These are phyloP conservation scores for Peniophora sp. DNA, from an alignment of 1,284 basidiomycete genomes.

Conservation along the genomic window DNA sequence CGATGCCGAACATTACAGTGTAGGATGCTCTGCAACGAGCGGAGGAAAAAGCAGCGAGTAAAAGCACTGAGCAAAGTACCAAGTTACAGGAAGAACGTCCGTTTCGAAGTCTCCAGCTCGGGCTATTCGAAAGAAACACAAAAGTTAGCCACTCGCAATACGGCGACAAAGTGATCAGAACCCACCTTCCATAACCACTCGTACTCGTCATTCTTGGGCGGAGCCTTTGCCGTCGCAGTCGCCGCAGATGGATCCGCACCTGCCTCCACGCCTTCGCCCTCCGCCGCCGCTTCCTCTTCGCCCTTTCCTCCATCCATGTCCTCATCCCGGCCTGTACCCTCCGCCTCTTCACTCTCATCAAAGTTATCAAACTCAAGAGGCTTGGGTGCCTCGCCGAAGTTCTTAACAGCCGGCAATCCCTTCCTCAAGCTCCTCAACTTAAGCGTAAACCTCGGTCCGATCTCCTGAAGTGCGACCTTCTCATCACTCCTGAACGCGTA, in stretches of 20 bases:
- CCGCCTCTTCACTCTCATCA: constrained; percentile 17
- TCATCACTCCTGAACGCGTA: constrained; percentile 44
- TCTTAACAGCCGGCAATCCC: constrained; percentile 76
- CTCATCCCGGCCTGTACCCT: too few relatives aligned
- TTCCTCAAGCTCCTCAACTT: constrained; percentile 89
- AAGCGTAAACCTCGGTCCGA: constrained; percentile 94
- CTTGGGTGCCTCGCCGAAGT: constrained; percentile 51
- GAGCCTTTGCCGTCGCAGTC: constrained; percentile 20
- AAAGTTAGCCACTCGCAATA: constrained; percentile 5
- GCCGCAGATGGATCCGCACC: background rate
- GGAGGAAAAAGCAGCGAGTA: background rate
- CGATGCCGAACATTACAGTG: too few relatives aligned
- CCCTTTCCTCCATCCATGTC: constrained; percentile 8
- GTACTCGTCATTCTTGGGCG: constrained; percentile 62
- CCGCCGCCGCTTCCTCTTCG: constrained; percentile 12
- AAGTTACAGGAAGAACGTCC: constrained; percentile 70
- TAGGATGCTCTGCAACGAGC: too few relatives aligned
- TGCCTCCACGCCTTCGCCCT: constrained; percentile 12
- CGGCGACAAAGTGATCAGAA: constrained; percentile 6
- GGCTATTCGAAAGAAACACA: constrained; percentile 36
- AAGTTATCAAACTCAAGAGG: constrained; percentile 56
- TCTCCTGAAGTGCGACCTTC: constrained; percentile 94
- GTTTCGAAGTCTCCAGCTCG: constrained; percentile 67
- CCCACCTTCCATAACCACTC: constrained; percentile 79
- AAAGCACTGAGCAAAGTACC: background rate